These are phyloP conservation scores for Trypanosoma platydactyli DNA, from an alignment of 208 protist species.

Conservation along the genomic window DNA sequence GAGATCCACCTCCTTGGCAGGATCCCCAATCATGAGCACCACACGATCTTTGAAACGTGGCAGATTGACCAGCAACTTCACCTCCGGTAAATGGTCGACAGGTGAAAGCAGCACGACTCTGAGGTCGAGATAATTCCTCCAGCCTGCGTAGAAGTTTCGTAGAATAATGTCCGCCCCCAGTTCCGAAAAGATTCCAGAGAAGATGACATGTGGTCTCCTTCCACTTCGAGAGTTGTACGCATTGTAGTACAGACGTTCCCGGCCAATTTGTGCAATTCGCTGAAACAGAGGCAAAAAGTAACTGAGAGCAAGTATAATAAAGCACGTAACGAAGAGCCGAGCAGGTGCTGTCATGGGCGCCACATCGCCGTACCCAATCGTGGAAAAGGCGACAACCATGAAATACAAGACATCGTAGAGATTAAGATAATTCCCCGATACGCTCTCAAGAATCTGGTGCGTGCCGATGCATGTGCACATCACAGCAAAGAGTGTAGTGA, in stretches of 20 bases:
- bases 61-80: constrained; percentile 59
- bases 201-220: constrained; percentile 63
- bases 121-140: constrained; percentile 74
- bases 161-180: constrained; percentile 67
- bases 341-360: constrained; percentile 45
- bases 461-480: constrained; percentile 75
- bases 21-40: constrained; percentile 69
- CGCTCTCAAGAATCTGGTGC: constrained; percentile 73
- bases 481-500: constrained; percentile 58
- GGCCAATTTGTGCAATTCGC: constrained; percentile 41
- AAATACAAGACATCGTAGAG: constrained; percentile 72
- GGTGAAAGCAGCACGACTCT: constrained; percentile 68
- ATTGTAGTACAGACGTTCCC: constrained; percentile 49
- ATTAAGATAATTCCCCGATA: constrained; percentile 51
- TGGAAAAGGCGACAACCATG: constrained; percentile 69
- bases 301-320: constrained; percentile 74
- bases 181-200: constrained; percentile 70
- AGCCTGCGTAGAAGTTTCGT: constrained; percentile 77
- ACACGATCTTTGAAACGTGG: constrained; percentile 77
- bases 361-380: constrained; percentile 81
- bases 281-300: constrained; percentile 77
- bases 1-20: constrained; percentile 48
- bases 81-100: constrained; percentile 52
- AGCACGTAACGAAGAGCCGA: constrained; percentile 68
- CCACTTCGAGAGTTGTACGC: constrained; percentile 41